phyloP scores from a whole-genome alignment of 495 filamentous ascomycete genomes.

The Pyrenopolyporus hunteri region DNA sequence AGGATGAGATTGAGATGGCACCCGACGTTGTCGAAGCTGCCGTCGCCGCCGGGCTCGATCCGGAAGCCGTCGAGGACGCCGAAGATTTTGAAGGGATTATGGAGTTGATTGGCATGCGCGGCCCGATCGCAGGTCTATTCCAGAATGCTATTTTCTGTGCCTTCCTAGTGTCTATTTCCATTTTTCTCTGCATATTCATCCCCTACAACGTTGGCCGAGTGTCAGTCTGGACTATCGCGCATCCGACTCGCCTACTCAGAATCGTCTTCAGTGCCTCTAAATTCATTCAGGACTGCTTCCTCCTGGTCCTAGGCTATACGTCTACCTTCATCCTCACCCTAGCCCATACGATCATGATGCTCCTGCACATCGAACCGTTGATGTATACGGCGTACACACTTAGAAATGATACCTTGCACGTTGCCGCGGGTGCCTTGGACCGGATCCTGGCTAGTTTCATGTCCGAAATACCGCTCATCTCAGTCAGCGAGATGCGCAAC shows the following conservation, averaged over 20 bases:
- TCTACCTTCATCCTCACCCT: constrained; percentile 39
- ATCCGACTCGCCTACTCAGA: constrained; percentile 76
- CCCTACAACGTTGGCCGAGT: constrained; percentile 91
- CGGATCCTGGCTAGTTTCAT: constrained; percentile 48
- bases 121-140: constrained; percentile 83
- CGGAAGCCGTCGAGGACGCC: constrained; percentile 72
- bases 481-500: constrained; percentile 50
- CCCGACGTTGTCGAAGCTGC: constrained; percentile 49
- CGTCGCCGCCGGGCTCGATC: constrained; percentile 51
- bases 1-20: constrained; percentile 39
- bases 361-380: constrained; percentile 23
- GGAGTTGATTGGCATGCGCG: constrained; percentile 96
- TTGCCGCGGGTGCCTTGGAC: constrained; percentile 40
- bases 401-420: constrained; percentile 26
- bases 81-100: constrained; percentile 98
- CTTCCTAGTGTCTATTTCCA: constrained; percentile 83
- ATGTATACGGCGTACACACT: constrained; percentile 26
- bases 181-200: constrained; percentile 83
- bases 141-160: constrained; percentile 95
- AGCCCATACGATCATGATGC: constrained; percentile 28
- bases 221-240: constrained; percentile 76
- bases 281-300: constrained; percentile 59
- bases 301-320: constrained; percentile 48
- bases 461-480: constrained; percentile 47
- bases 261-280: constrained; percentile 74